Percentiles rank a stretch among this genome's conserved stretches.
Conservation (phyloP, 148 eudicot genomes). For the Vaccinium vitisidaea region DNA sequence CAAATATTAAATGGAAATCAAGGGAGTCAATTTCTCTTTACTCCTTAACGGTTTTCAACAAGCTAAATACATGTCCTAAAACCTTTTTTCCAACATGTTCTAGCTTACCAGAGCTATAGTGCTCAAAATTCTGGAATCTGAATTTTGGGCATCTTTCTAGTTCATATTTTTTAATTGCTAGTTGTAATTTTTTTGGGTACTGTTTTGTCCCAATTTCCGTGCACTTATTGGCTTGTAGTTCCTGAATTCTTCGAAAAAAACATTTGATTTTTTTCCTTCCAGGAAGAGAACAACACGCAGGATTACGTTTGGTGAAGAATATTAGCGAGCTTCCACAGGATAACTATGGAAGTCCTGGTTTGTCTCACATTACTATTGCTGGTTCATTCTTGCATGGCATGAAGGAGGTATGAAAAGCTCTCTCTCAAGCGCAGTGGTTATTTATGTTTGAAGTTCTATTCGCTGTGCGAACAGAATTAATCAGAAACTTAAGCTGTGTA, state of each 20-base stretch:
- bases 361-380: conserved; percentile 71
- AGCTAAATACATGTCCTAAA: not conserved
- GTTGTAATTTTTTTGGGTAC: too few relatives aligned
- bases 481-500: not conserved
- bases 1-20: not conserved
- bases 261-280: too few relatives aligned
- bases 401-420: conserved; percentile 50
- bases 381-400: conserved; percentile 71
- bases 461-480: not conserved
- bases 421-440: not conserved
- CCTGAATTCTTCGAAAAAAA: too few relatives aligned
- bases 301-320: conserved; percentile 68
- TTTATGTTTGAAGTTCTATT: not conserved
- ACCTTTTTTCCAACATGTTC: not conserved
- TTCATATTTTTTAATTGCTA: not conserved
- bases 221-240: too few relatives aligned
- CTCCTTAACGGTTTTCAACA: not conserved
- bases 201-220: too few relatives aligned
- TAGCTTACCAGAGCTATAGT: not conserved
- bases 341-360: conserved; percentile 66
- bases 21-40: not conserved
- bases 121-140: not conserved
- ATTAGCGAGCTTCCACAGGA: conserved; percentile 59
- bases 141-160: not conserved
- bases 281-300: conserved; percentile 27